Evolutionary conservation across 306 rosid species (phyloP), one percentile per base, ranked within the genome.

Genomic region (Malus sylvestris): DNA sequence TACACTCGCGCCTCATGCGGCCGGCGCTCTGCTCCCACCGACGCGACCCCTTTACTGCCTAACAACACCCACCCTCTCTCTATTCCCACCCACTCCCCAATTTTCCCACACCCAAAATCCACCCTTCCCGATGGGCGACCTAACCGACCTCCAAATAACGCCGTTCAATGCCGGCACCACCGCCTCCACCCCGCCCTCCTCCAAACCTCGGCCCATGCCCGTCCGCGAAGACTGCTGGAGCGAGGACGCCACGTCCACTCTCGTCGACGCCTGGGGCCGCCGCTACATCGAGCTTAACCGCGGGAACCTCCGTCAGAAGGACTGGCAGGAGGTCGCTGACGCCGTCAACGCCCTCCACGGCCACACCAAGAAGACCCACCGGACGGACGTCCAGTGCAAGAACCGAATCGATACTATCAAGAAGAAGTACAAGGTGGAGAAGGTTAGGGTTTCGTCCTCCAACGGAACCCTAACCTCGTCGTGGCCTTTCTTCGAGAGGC

Each of bases 211-310:
- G 2, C 71, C 96, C 19, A 71, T 83, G 63, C 97, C 98, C 46
- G 93, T 90, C 63, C 97, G 98, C 45, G 98, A 95, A 77, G 97
- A 95, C 57, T 94, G 98, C 78, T 94, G 98, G 98, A 92, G 86
- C 23, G 96, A 90, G 79, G 98, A 94, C 70, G 98, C 98, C 58
- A 87, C 97, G 2, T 82, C 96, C 9, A 94, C 97, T 4, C 95
- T 94, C 68, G 80, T 94, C 68, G 97, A 92, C 62, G 89, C 91
- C 25, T 94, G 98, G 98, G 98, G 98, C 33, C 89, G 93, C 62
- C 96, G 98, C 16, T 94, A 89, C 72, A 53, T 94, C 9, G 97
- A 94, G 79, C 97, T 94, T 53, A 94, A 94, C 85, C 96, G 98
- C 15, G 98, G 98, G 14, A 92, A 92, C 64, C 98, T 94, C 82